Conservation (phyloP, 2,329 filamentous ascomycete genomes). For the Xylariaceae sp. region DNA sequence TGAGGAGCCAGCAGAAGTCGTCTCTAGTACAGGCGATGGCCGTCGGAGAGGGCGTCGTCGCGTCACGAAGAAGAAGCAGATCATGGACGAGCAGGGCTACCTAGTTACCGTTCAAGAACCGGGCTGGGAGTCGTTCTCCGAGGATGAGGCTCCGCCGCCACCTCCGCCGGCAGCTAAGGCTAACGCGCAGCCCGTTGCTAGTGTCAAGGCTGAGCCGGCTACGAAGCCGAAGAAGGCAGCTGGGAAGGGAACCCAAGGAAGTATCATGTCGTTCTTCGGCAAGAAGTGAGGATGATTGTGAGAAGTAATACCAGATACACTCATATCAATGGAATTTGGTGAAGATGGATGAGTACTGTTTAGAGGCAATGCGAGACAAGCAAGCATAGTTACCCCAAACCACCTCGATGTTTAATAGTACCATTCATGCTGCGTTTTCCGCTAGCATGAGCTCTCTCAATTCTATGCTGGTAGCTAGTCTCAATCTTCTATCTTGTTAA, state of each 20-base stretch:
- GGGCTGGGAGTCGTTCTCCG: conserved; percentile 35
- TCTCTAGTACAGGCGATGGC: conserved; percentile 26
- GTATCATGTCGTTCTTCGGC: conserved; percentile 35
- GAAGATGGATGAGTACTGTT: neutral
- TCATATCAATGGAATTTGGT: too few species aligned
- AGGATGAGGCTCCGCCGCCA: conserved; percentile 28
- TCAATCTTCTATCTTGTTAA: too few species aligned
- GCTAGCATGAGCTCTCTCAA: too few species aligned
- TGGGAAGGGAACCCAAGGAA: conserved; percentile 27
- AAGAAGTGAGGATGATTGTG: conserved; percentile 25
- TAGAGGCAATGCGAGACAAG: neutral
- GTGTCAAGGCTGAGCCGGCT: conserved; percentile 21
- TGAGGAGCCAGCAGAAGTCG: conserved; percentile 27
- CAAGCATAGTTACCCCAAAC: neutral
- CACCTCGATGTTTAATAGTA: neutral
- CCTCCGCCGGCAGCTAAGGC: conserved; percentile 19
- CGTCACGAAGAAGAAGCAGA: conserved; percentile 32
- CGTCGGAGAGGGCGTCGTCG: conserved; percentile 30
- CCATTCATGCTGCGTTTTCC: too few species aligned
- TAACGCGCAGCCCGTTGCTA: conserved; percentile 17
- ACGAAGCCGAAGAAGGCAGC: conserved; percentile 27
- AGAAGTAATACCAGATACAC: neutral
- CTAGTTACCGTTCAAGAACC: conserved; percentile 33
- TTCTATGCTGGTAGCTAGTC: too few species aligned
- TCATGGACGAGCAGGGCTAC: conserved; percentile 34